A percentile compares a stretch with the other conserved stretches of the same genome.
phyloP scores from a whole-genome alignment of 805 yeast species.

The Sporopachydermia quercuum region DNA sequence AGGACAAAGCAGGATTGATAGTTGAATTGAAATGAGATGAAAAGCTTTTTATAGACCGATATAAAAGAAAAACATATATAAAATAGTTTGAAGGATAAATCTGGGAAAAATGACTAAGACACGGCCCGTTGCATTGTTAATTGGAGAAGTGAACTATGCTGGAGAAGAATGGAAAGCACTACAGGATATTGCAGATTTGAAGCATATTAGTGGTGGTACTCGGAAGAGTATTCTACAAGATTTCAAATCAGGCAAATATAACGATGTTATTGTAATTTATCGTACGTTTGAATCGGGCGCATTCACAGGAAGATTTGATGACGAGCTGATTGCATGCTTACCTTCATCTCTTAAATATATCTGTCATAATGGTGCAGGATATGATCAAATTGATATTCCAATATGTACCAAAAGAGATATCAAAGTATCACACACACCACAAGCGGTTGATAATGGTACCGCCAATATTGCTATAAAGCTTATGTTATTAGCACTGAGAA shows the following conservation, averaged over 20 bases:
- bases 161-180: conserved; percentile 1
- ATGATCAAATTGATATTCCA: conserved; percentile 52
- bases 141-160: conserved; percentile 1
- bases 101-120: conserved; percentile 2
- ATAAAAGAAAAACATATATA: no score
- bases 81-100: no score
- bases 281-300: conserved; percentile 39
- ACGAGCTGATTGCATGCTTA: conserved; percentile 37
- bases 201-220: not conserved
- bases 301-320: conserved; percentile 51
- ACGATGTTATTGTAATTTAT: conserved; percentile 25
- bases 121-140: conserved; percentile 2
- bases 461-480: conserved; percentile 49
- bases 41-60: no score
- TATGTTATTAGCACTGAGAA: conserved; percentile 40
- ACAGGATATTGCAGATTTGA: not conserved
- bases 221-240: conserved; percentile 27
- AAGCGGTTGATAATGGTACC: conserved; percentile 45
- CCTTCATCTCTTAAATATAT: conserved; percentile 40
- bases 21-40: no score
- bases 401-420: conserved; percentile 36
- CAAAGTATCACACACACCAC: conserved; percentile 34
- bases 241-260: conserved; percentile 27
- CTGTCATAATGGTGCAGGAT: conserved; percentile 61
- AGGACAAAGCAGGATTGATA: no score